These are phyloP conservation scores for Trichoderma sp. DNA, from an alignment of 2,329 filamentous ascomycete species.

Conservation along the genomic window DNA sequence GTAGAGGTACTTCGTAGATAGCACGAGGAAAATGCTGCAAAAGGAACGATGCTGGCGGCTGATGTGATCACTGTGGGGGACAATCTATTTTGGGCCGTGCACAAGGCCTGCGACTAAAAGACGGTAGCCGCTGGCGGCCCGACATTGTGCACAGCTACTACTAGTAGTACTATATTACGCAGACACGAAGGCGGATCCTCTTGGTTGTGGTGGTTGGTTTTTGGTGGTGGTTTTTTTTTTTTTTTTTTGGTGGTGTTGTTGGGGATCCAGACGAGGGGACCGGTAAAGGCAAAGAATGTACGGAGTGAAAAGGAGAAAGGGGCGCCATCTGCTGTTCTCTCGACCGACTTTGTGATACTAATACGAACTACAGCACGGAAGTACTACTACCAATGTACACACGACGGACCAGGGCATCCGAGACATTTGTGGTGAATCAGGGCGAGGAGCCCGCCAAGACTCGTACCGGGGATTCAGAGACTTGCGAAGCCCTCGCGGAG, in stretches of 20 bases:
- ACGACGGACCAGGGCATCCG: not conserved
- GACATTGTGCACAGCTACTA: not conserved
- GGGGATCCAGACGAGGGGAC: not conserved
- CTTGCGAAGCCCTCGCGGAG: not conserved
- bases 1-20: not conserved
- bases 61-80: not conserved
- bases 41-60: not conserved
- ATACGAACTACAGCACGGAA: too few species aligned
- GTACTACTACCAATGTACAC: too few species aligned
- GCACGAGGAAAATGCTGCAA: not conserved
- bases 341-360: not conserved
- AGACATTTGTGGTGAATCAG: not conserved
- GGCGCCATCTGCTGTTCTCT: not conserved
- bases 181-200: not conserved
- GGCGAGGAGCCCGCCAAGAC: not conserved
- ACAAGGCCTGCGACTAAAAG: not conserved
- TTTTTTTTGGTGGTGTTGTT: not conserved
- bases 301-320: not conserved
- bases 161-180: not conserved
- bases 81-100: constrained; percentile 12
- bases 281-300: too few species aligned
- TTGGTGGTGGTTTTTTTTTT: not conserved
- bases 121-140: constrained; percentile 8
- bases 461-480: not conserved
- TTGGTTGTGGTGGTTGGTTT: not conserved